Base-by-base conservation (phyloP, 768 basidiomycete species). In the Lepiota venenata region DNA sequence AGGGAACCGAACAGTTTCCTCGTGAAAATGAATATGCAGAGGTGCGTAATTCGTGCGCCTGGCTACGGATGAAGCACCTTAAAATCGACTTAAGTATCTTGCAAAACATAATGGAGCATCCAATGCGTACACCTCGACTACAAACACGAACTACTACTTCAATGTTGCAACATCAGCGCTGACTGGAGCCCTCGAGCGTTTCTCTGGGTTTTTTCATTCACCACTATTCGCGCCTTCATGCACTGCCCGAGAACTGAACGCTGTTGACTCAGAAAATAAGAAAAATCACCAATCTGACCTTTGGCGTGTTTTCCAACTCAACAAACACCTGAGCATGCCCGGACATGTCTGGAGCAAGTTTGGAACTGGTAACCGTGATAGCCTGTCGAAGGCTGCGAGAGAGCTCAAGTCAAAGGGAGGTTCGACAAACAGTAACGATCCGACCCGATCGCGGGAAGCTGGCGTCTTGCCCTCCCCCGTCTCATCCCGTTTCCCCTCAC, bases 251-350 rank as follows among this genome's bases (percentile, higher is more conserved):
- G 96, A 99, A 71, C 77, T 97, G 58, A 93, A 93, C 61, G 96
- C 97, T 1, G 95, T 99, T 39, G 88, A 99, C 67, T 96, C 93
- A 0, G 97, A 99, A 67, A 87, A 98, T 76, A 92, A 93, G 74
- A 96, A 97, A 74, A 99, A 98, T 66, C 82, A 90, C 44, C 95
- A 96, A 66, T 73, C 78, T 2, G 93, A 98, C 64, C 74, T 86
- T 63, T 95, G 93, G 90, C 84, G 96, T n/a, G 84, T 95, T 54
- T 98, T 90, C 70, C 96, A 99, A 68, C 71, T 98, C 21, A 91
- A 90, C 70, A 98, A 98, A 69, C 79, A 87, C 61, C 81, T 96
- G 46, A 87, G 84, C 53, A 84, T 83, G 60, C 74, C 75, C 2
- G 89, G 85, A 4, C 93, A 96, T 67, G 81, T 82, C 2, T 98